Evolutionary conservation across 164 flowering plant species (phyloP).

Genomic region (Brasenia schreberi): DNA sequence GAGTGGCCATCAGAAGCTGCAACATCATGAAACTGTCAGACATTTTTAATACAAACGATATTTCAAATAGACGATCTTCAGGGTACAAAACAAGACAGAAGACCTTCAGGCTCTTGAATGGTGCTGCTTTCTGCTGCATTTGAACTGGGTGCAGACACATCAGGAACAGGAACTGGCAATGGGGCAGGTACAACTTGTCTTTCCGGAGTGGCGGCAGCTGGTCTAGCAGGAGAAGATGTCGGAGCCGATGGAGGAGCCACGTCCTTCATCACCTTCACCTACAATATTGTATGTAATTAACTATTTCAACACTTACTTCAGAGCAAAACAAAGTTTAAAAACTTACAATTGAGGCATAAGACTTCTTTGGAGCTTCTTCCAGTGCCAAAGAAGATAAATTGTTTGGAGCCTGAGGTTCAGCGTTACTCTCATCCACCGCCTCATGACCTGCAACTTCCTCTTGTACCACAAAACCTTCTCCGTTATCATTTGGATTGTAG

Average conservation of each 20-base stretch:
- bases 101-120: conserved; percentile 42
- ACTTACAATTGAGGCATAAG: conserved; percentile 26
- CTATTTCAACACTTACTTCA: not conserved
- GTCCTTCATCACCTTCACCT: conserved; percentile 34
- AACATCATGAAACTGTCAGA: not conserved
- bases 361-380: conserved; percentile 28
- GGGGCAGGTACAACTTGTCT: conserved; percentile 15
- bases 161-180: conserved; percentile 18
- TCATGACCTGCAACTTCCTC: conserved; percentile 15
- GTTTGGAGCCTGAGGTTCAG: conserved; percentile 12
- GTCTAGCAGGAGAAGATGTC: conserved; percentile 15
- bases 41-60: conserved; percentile 12
- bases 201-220: conserved; percentile 20
- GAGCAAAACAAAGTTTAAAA: not conserved
- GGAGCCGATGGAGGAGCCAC: conserved; percentile 24
- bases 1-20: conserved; percentile 57
- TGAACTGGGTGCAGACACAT: conserved; percentile 12
- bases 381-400: conserved; percentile 27
- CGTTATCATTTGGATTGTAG: conserved; percentile 15
- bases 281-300: not conserved
- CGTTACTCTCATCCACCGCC: conserved; percentile 10
- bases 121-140: conserved; percentile 16
- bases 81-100: conserved; percentile 7
- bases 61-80: conserved; percentile 17
- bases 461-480: conserved; percentile 8